Conservation (phyloP, 148 eudicot genomes). For the Dysphania ambrosioides region DNA sequence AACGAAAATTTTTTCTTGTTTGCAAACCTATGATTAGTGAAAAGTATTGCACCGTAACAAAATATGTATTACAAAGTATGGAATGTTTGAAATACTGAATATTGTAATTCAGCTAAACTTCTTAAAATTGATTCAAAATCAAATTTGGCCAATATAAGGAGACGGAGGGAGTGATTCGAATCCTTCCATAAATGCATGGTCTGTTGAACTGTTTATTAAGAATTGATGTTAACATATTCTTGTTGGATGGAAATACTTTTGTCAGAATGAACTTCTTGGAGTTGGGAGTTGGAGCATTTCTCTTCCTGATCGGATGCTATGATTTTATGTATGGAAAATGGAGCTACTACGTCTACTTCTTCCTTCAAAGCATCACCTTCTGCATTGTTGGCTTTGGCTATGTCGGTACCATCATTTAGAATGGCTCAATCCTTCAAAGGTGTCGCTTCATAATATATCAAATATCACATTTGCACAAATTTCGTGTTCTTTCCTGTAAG, state of each 20-base stretch:
- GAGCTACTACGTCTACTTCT: conserved; percentile 79
- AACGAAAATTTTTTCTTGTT: not conserved
- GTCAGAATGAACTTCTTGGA: conserved; percentile 71
- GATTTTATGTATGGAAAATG: conserved; percentile 69
- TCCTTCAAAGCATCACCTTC: conserved; percentile 80
- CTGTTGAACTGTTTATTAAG: not conserved
- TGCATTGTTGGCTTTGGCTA: conserved; percentile 83
- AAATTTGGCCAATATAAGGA: too few relatives aligned
- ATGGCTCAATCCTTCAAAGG: not conserved
- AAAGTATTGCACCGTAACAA: not conserved
- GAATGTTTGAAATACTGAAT: too few relatives aligned
- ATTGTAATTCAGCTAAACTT: too few relatives aligned
- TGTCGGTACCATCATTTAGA: conserved; percentile 70
- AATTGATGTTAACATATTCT: not conserved
- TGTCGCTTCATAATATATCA: conserved; percentile 2
- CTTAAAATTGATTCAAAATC: too few relatives aligned
- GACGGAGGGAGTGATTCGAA: too few relatives aligned
- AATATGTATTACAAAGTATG: too few relatives aligned
- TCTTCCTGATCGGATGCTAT: conserved; percentile 71
- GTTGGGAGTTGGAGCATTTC: conserved; percentile 70
- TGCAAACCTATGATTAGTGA: not conserved
- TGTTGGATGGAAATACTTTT: not conserved
- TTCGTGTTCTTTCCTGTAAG: conserved; percentile 7
- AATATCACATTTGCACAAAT: conserved; percentile 24
- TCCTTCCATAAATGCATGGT: too few relatives aligned